Evolutionary conservation across 306 rosid species (phyloP), one percentile per base, ranked within the genome.

Genomic region (Oxytropis ochrocephala): DNA sequence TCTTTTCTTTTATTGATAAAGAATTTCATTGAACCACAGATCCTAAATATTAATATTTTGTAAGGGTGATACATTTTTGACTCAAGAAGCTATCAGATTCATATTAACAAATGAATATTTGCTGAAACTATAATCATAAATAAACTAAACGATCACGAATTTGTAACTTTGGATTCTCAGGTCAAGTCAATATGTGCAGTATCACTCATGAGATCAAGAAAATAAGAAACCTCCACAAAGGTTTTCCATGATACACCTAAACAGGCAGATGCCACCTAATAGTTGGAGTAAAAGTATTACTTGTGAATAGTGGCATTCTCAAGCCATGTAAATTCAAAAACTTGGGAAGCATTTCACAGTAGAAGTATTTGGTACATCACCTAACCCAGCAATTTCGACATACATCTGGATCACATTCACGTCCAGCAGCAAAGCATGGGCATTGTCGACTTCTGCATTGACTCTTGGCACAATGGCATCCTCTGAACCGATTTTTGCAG

Each of bases 381-480:
- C 98, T 88, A 73, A 94, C 87, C 98, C 98, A 94, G 85, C 98
- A 94, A 69, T 94, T 88, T 42, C 96, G 90, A 74, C 98, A 94
- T 64, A 94, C 98, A 70, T 94, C 97, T 16, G 98, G 98, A 78
- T 94, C 98, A 73, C 97, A 94, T 84, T 94, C 98, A 10, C 97
- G 97, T 53, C 94, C 97, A 59, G 98, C 98, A 18, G 98, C 98
- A 87, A 90, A 90, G 76, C 98, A 94, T 52, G 98, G 98, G 77
- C 98, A 94, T 69, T 94, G 97, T 58, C 98, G 84, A 80, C 98
- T 94, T 90, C 97, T 82, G 82, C 98, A 94, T 70, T 94, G 97
- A 83, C 98, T 88, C 83, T 88, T 94, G 54, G 97, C 98, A 75
- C 98, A 90, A 78, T 94, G 98, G 66, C 98, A 94, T 78, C 98